Evolutionary conservation across 495 filamentous ascomycete species (phyloP).

Genomic region (Arthonia radiata): DNA sequence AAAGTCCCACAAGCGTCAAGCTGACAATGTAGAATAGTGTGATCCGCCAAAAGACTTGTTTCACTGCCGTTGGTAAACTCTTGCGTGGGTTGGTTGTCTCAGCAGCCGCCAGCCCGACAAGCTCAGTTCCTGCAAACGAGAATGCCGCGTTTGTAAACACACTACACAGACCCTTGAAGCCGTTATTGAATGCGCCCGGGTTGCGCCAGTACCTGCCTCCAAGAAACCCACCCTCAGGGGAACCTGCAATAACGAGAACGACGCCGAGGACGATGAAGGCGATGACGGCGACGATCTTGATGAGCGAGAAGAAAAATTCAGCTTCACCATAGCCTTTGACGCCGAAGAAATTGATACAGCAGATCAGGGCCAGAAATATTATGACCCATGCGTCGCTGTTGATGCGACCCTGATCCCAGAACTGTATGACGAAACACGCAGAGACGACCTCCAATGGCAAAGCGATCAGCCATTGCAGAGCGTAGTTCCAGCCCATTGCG

Average conservation of each 20-base stretch:
- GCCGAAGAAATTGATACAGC: conserved; percentile 16
- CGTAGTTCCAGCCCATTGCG: conserved; percentile 97
- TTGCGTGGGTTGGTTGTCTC: conserved; percentile 75
- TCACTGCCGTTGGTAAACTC: conserved; percentile 61
- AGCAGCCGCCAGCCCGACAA: conserved; percentile 78
- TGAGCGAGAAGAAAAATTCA: conserved; percentile 16
- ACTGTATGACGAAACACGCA: conserved; percentile 67
- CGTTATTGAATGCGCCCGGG: conserved; percentile 74
- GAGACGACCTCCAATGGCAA: conserved; percentile 80
- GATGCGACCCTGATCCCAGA: conserved; percentile 40
- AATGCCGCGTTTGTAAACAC: conserved; percentile 88
- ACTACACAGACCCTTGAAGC: conserved; percentile 84
- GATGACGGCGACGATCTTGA: conserved; percentile 58
- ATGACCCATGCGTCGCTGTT: conserved; percentile 65
- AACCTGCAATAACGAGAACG: conserved; percentile 32
- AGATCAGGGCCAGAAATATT: conserved; percentile 13
- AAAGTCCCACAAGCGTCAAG: conserved; percentile 43
- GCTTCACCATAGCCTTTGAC: conserved; percentile 17
- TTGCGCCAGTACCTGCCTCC: conserved; percentile 62
- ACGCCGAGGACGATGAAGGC: conserved; percentile 17
- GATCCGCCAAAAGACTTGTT: conserved; percentile 94
- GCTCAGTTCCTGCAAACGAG: conserved; percentile 74
- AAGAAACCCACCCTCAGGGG: conserved; percentile 49
- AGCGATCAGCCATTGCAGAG: conserved; percentile 75
- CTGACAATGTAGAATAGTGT: conserved; percentile 65